Evolutionary conservation across 108 stramenopile genomes (phyloP), one percentile per base, ranked within the genome.

Genomic region (Bacterosira constricta): DNA sequence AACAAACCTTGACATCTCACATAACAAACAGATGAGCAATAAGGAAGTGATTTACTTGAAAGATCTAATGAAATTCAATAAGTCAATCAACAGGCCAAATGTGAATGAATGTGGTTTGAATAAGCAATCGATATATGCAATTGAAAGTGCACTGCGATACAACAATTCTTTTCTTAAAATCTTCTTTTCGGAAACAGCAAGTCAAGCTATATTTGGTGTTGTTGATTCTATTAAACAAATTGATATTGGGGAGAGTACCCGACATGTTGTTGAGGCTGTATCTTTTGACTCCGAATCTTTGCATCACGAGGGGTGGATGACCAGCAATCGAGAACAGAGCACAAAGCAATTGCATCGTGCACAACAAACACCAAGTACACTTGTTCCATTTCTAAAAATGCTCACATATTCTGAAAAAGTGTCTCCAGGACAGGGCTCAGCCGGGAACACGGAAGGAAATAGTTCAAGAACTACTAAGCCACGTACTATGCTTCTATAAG

Each of bases 101-200:
- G 64, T 66, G 51, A 50, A 32, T 39, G 64, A 36, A 39, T 66
- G 64, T n/a, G 50, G 50, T 35, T 52, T 66, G 25, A 37, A 35
- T 25, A 26, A 53, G 6, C 13, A 21, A 3, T 66, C 64, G 5
- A 13, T 53, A 52, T n/a, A 66, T 53, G 51, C 26, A 8, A 39
- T 66, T 26, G 64, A 66, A 29, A 34, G 26, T 26, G 36, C 45
- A 27, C 51, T 66, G 6, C 32, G 64, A 38, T 66, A 66, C 47
- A 66, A 66, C 21, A 66, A 66, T 6, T 66, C 64, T 6, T 37
- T 53, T 11, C 51, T 66, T 11, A 66, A 66, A 39, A 66, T 25
- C 26, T 66, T 66, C 26, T 34, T 56, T 34, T 56, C 55, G 4
- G 55, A 56, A 17, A 34, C 3, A 34, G 49, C 51, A 12, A 52